A percentile compares a stretch with the other conserved stretches of the same genome.
Evolutionary conservation across 352 stramenopile genomes (phyloP).

Genomic region (Phytopythium mirpurense): DNA sequence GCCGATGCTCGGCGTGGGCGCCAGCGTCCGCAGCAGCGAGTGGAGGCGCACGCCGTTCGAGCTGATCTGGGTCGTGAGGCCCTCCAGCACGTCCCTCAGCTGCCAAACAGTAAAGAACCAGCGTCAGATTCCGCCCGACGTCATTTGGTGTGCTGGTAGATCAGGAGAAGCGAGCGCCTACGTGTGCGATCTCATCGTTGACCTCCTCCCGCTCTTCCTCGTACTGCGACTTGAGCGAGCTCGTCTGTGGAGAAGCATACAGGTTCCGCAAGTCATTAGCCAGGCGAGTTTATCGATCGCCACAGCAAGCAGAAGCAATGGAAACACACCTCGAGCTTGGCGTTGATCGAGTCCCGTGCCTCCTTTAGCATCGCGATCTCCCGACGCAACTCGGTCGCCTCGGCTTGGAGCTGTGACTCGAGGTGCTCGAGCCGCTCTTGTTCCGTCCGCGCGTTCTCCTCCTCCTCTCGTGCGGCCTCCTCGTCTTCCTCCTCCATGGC

Average conservation of each 20-base stretch:
- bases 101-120: constrained; percentile 13
- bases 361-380: constrained; percentile 62
- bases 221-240: constrained; percentile 63
- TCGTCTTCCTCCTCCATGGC: constrained; percentile 28
- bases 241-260: constrained; percentile 17
- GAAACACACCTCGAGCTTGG: constrained; percentile 41
- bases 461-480: constrained; percentile 12
- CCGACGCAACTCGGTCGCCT: constrained; percentile 47
- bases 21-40: constrained; percentile 60
- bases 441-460: constrained; percentile 22
- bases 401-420: constrained; percentile 34
- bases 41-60: constrained; percentile 50
- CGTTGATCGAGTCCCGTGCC: constrained; percentile 34
- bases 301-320: background rate
- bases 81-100: constrained; percentile 41
- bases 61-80: constrained; percentile 48
- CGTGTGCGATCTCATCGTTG: constrained; percentile 54
- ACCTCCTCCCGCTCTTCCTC: constrained; percentile 52
- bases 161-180: constrained; percentile 14
- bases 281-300: no score
- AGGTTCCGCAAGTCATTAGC: background rate
- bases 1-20: constrained; percentile 46
- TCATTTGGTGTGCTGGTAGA: no score
- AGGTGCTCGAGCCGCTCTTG: constrained; percentile 25
- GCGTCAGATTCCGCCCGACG: background rate